phyloP scores from a whole-genome alignment of 1,284 basidiomycete genomes.

The Pholiota adiposa region DNA sequence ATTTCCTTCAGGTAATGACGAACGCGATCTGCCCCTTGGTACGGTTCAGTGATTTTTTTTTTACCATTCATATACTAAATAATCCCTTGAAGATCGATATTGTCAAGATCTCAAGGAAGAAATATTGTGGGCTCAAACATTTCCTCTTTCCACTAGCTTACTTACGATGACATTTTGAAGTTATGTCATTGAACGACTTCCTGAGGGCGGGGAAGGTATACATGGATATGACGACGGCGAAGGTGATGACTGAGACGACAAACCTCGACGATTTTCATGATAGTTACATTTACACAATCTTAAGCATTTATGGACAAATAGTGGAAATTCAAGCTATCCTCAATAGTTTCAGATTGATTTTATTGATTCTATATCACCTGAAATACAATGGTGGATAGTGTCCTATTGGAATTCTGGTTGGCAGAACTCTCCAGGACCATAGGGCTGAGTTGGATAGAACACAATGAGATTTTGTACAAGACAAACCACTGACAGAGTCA shows the following conservation, averaged over 20 bases:
- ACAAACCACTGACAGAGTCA: slow-evolving; percentile 25
- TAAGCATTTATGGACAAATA: too few species aligned
- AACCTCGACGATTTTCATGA: background rate
- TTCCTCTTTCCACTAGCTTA: slow-evolving; percentile 11
- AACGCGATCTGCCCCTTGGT: slow-evolving; percentile 74
- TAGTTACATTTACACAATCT: background rate
- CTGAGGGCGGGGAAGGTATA: slow-evolving; percentile 74
- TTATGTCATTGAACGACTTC: slow-evolving; percentile 77
- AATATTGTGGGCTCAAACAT: slow-evolving; percentile 59
- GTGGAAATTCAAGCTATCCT: too few species aligned
- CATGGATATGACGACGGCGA: slow-evolving; percentile 75
- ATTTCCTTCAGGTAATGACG: slow-evolving; percentile 53
- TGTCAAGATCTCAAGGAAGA: slow-evolving; percentile 87
- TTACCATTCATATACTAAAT: background rate
- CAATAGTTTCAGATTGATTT: background rate
- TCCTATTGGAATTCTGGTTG: slow-evolving; percentile 82
- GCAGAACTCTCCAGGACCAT: slow-evolving; percentile 92
- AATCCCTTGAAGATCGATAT: slow-evolving; percentile 62
- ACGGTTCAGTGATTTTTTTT: slow-evolving; percentile 19
- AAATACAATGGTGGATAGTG: slow-evolving; percentile 22
- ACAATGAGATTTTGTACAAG: background rate
- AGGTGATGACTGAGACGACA: slow-evolving; percentile 63
- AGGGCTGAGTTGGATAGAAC: slow-evolving; percentile 64
- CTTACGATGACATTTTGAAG: slow-evolving; percentile 39
- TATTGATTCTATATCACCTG: background rate